Percentiles rank a stretch among this genome's conserved stretches.
Conservation (phyloP, 495 filamentous ascomycete genomes). For the Podospora sp. region DNA sequence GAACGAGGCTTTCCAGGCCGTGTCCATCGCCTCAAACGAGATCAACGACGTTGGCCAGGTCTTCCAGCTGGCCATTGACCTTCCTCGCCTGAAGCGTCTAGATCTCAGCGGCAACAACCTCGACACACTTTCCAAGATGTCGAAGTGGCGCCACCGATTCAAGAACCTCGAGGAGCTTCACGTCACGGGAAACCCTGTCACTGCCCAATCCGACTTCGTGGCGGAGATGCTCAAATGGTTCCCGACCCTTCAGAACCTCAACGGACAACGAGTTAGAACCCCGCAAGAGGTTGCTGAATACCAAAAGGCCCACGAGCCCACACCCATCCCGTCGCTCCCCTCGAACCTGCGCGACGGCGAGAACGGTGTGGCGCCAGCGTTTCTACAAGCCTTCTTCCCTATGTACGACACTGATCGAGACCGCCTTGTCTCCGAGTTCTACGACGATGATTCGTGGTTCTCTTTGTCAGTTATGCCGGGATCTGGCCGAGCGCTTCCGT, state of each 20-base stretch:
- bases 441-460: conserved; percentile 78
- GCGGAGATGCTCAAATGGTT: conserved; percentile 79
- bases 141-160: conserved; percentile 80
- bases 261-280: conserved; percentile 70
- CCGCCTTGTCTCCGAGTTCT: conserved; percentile 64
- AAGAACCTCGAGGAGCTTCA: conserved; percentile 75
- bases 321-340: conserved; percentile 67
- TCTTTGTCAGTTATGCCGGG: conserved; percentile 71
- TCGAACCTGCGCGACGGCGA: conserved; percentile 74
- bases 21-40: conserved; percentile 76
- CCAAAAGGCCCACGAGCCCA: conserved; percentile 40
- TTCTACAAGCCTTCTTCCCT: conserved; percentile 72
- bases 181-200: conserved; percentile 74
- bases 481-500: conserved; percentile 52
- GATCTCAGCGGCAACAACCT: conserved; percentile 83
- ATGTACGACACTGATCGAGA: conserved; percentile 74
- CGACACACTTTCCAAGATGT: conserved; percentile 64
- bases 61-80: conserved; percentile 68
- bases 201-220: conserved; percentile 61
- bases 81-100: conserved; percentile 81
- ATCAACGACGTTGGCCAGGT: conserved; percentile 71
- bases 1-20: conserved; percentile 70
- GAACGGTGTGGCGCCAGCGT: conserved; percentile 70
- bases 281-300: conserved; percentile 63
- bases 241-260: conserved; percentile 72